Evolutionary conservation across 331 rosid species (phyloP), one percentile per base, ranked within the genome.

Genomic region (Pyracantha coccinea): DNA sequence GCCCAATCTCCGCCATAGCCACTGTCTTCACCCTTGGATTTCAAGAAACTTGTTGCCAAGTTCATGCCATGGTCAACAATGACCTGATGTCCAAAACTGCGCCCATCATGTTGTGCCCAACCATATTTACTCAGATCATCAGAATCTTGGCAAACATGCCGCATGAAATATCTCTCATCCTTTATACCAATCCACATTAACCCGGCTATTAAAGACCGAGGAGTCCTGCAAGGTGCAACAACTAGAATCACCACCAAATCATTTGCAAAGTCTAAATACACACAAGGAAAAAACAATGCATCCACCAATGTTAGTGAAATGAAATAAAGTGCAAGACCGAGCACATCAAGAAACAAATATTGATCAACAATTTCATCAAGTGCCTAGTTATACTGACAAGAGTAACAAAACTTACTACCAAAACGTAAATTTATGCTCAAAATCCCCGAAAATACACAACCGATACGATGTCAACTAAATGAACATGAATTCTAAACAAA

Each of bases 1-100:
- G 93, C 88, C 99, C 99, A 95, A 69, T 92, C 97, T 73, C 99
- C 99, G 75, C 97, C 99, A 57, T 89, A 95, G 81, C 97, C 97
- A 66, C 97, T 86, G 63, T 83, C 96, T n/a, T 81, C 86, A 41
- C 53, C 85, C 84, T 92, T 95, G 27, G 91, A 88, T 77, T 95
- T 95, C 77, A 95, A 71, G 85, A 95, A 95, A 83, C 83, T 86
- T 25, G 97, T 90, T 63, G 81, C 82, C 86, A 92, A 80, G 75
- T 73, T 86, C 88, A 89, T 59, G 59, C 82, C 96, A 64, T 86
- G 93, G 85, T 95, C 99, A 81, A 74, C 86, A 69, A 95, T 83
- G 66, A 82, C 80, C 74, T 95, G 99, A 71, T 81, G 96, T 81
- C 98, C 98, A 79, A 85, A 92, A 75, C 45, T 82, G 44, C 90